Conservation (phyloP, 352 stramenopile species). For the Phytophthora ohioensis region DNA sequence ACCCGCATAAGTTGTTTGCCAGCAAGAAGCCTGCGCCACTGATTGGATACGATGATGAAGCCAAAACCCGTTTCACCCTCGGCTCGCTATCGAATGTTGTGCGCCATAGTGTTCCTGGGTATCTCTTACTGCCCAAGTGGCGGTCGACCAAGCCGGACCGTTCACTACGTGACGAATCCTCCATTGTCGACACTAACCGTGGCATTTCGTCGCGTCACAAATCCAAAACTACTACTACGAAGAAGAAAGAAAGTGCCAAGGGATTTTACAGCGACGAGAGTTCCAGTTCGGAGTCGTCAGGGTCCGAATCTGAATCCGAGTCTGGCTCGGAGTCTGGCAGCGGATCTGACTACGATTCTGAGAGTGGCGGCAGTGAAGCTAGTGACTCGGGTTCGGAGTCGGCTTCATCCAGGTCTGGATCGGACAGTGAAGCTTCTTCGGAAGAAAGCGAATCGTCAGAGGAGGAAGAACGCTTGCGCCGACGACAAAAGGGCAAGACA, state of each 20-base stretch:
- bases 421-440: conserved; percentile 53
- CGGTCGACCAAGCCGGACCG: conserved; percentile 69
- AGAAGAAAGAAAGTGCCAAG: conserved; percentile 42
- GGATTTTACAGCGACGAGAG: conserved; percentile 84
- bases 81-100: conserved; percentile 91
- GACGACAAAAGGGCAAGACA: conserved; percentile 47
- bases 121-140: conserved; percentile 81
- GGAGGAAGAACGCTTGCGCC: conserved; percentile 47
- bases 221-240: conserved; percentile 39
- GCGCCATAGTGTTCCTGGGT: conserved; percentile 86
- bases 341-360: conserved; percentile 53
- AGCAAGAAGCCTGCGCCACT: conserved; percentile 83
- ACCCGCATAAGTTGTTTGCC: conserved; percentile 80
- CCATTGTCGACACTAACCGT: conserved; percentile 52
- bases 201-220: conserved; percentile 22
- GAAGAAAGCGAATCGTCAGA: conserved; percentile 65
- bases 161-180: conserved; percentile 79
- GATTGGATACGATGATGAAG: conserved; percentile 78
- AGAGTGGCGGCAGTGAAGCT: conserved; percentile 40
- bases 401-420: conserved; percentile 51
- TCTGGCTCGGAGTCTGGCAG: conserved; percentile 41
- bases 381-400: conserved; percentile 43
- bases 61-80: conserved; percentile 82
- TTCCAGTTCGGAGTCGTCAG: conserved; percentile 39
- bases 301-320: conserved; percentile 48